These are phyloP conservation scores for Wickerhamiella infanticola DNA, from an alignment of 1,139 yeast genomes.

Conservation along the genomic window DNA sequence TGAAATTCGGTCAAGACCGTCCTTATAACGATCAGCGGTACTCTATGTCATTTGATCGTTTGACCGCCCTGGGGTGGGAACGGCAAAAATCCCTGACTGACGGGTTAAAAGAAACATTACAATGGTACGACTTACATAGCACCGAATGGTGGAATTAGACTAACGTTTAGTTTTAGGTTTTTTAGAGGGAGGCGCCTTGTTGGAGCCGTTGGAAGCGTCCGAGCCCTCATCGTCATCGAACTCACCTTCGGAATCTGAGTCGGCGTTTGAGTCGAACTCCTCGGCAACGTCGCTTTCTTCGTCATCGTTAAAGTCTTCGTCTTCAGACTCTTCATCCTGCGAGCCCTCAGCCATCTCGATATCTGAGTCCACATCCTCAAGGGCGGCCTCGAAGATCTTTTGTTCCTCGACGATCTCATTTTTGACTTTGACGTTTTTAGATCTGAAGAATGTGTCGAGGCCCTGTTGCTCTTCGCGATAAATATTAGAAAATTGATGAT, in stretches of 20 bases:
- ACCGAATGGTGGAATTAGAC: neutral
- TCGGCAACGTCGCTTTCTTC: conserved; percentile 69
- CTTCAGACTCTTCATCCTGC: conserved; percentile 37
- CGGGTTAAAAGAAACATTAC: conserved; percentile 26
- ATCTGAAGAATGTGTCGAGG: conserved; percentile 59
- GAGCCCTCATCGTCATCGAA: conserved; percentile 5
- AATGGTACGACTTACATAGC: conserved; percentile 20
- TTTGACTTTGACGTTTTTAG: conserved; percentile 65
- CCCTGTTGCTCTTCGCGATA: conserved; percentile 78
- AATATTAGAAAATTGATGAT: conserved; percentile 78
- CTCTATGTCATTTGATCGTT: conserved; percentile 28
- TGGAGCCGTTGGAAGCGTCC: neutral
- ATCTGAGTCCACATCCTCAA: conserved; percentile 55
- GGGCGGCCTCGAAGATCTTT: conserved; percentile 59
- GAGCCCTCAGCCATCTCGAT: conserved; percentile 25
- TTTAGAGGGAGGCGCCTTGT: neutral
- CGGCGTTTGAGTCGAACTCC: conserved; percentile 69
- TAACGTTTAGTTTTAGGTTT: neutral
- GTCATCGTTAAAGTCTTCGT: conserved; percentile 47
- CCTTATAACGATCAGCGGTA: conserved; percentile 38
- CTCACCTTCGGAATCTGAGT: conserved; percentile 9
- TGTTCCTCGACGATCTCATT: conserved; percentile 85
- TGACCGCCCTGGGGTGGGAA: conserved; percentile 34
- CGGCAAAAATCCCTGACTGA: conserved; percentile 26
- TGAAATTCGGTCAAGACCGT: conserved; percentile 31